phyloP scores from a whole-genome alignment of 2,329 filamentous ascomycete genomes.

The Hypoxylon sp. region DNA sequence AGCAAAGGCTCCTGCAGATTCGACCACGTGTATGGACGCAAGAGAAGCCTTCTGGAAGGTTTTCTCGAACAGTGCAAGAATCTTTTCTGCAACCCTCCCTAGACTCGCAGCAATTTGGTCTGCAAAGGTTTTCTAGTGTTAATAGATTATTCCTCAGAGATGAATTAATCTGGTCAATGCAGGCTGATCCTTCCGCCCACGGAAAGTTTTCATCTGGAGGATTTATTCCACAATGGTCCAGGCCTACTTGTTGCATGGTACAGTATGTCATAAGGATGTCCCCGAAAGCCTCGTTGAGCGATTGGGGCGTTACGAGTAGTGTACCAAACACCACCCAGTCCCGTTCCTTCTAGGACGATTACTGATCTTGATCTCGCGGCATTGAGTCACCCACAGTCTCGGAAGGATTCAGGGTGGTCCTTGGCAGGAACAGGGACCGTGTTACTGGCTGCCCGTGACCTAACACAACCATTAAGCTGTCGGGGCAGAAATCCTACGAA shows the following conservation, averaged over 20 bases:
- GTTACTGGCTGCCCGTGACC: background rate
- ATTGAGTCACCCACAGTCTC: conserved; percentile 25
- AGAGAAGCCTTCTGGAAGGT: conserved; percentile 50
- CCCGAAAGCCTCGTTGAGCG: conserved; percentile 10
- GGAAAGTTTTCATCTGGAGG: conserved; percentile 13
- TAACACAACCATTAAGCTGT: background rate
- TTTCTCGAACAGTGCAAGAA: conserved; percentile 45
- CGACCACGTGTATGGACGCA: conserved; percentile 45
- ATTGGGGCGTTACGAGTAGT: conserved; percentile 17
- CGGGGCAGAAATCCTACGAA: conserved; percentile 6
- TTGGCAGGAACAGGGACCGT: conserved; percentile 33
- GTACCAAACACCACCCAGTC: conserved; percentile 19
- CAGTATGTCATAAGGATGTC: conserved; percentile 15
- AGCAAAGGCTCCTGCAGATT: conserved; percentile 46
- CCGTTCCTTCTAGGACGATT: conserved; percentile 17
- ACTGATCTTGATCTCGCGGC: conserved; percentile 38
- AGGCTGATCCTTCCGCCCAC: conserved; percentile 6
- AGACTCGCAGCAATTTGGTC: conserved; percentile 18
- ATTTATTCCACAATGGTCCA: conserved; percentile 3
- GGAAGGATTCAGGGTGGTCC: conserved; percentile 26
- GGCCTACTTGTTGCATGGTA: conserved; percentile 7
- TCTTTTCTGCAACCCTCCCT: conserved; percentile 46
- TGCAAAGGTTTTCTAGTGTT: conserved; percentile 8
- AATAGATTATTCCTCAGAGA: conserved; percentile 12
- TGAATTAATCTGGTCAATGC: conserved; percentile 33